These are phyloP conservation scores for Tuber borchii DNA, from an alignment of 495 filamentous ascomycete species.

Conservation along the genomic window DNA sequence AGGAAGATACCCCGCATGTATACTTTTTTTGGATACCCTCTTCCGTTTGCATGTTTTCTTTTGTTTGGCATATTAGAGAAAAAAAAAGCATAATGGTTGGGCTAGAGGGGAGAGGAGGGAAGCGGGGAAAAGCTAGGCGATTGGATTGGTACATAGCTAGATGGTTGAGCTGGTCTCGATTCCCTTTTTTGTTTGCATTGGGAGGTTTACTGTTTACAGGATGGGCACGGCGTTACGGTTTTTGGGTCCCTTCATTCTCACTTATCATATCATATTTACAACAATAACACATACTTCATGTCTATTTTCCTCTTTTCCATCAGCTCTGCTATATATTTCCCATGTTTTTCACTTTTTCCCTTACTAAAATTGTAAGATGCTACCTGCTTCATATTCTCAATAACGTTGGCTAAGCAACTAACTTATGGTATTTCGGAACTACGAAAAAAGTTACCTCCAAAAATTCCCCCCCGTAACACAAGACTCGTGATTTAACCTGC, in stretches of 20 bases:
- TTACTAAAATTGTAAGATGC: not conserved
- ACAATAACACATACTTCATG: not conserved
- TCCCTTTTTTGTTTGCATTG: not conserved
- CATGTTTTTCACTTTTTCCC: not conserved
- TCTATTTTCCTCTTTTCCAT: not conserved
- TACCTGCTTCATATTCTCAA: not conserved
- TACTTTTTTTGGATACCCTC: conserved; percentile 4
- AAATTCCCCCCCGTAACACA: not conserved
- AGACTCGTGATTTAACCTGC: not conserved
- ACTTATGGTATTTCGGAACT: not conserved
- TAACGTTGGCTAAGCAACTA: not conserved
- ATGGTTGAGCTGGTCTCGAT: not conserved
- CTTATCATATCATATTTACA: not conserved
- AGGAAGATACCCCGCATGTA: not conserved
- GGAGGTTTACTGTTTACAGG: conserved; percentile 3
- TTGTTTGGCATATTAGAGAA: not conserved
- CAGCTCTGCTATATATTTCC: not conserved
- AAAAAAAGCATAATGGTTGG: not conserved
- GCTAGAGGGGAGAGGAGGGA: not conserved
- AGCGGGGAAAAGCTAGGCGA: not conserved
- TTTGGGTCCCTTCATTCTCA: not conserved
- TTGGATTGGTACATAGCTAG: not conserved
- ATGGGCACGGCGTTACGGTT: conserved; percentile 1
- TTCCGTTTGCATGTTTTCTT: conserved; percentile 3
- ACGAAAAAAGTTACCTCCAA: not conserved